Percentiles rank a stretch among this genome's conserved stretches.
Conservation (phyloP, 768 basidiomycete genomes). For the Psilocybe cubensis region DNA sequence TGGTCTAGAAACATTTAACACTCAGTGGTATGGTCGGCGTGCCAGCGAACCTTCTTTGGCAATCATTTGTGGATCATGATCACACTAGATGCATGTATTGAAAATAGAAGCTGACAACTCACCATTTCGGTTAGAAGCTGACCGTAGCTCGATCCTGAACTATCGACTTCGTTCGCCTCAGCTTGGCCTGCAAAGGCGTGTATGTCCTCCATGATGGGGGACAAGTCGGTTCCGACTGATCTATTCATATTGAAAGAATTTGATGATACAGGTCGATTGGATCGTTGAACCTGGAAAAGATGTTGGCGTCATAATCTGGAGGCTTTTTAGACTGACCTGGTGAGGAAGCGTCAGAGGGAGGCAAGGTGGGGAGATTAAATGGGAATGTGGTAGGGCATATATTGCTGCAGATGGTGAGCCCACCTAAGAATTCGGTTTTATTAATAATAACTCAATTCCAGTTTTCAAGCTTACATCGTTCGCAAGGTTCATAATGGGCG, state of each 20-base stretch:
- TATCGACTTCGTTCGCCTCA: constrained; percentile 18
- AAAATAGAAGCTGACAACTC: constrained; percentile 2
- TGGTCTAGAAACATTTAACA: too few relatives aligned
- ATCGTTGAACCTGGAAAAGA: constrained; percentile 12
- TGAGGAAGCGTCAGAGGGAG: not conserved
- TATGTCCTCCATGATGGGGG: constrained; percentile 41
- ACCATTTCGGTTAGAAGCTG: constrained; percentile 26
- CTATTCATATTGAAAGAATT: constrained; percentile 21
- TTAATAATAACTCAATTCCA: too few relatives aligned
- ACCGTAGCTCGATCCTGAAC: constrained; percentile 32
- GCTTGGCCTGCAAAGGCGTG: constrained; percentile 21
- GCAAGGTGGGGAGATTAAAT: not conserved
- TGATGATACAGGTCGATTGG: constrained; percentile 10
- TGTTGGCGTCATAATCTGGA: not conserved
- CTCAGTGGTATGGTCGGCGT: too few relatives aligned
- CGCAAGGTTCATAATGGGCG: not conserved
- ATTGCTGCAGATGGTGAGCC: constrained; percentile 7
- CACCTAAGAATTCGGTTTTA: too few relatives aligned
- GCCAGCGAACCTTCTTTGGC: not conserved
- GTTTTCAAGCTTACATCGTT: constrained; percentile 1
- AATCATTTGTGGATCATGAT: not conserved
- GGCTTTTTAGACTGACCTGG: not conserved
- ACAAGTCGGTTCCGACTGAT: constrained; percentile 35
- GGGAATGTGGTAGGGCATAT: constrained; percentile 5
- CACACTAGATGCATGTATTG: not conserved